Conservation (phyloP, 164 flowering plant genomes). For the Berberis vulgaris region DNA sequence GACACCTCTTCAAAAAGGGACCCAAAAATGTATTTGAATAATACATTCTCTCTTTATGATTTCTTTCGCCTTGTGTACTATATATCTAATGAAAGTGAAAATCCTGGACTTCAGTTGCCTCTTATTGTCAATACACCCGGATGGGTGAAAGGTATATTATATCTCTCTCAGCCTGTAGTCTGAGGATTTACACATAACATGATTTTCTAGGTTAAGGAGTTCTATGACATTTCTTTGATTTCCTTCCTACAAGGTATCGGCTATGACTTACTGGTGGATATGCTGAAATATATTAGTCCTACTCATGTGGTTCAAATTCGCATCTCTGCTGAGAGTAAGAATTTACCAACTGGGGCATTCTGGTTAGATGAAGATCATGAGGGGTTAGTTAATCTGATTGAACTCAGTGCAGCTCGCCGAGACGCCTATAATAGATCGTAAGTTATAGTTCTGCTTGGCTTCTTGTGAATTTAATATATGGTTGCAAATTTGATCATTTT, state of each 20-base stretch:
- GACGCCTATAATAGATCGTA: slow-evolving; percentile 69
- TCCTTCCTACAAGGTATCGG: slow-evolving; percentile 57
- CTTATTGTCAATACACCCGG: slow-evolving; percentile 89
- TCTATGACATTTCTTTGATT: not conserved
- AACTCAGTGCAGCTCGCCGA: slow-evolving; percentile 54
- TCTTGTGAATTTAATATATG: not conserved
- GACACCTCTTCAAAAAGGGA: slow-evolving; percentile 83
- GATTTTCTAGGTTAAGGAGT: not conserved
- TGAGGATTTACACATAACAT: not conserved
- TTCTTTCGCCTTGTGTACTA: slow-evolving; percentile 37
- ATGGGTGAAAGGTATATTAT: slow-evolving; percentile 80
- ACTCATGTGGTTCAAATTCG: slow-evolving; percentile 84
- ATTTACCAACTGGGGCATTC: slow-evolving; percentile 74
- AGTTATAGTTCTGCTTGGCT: slow-evolving; percentile 18
- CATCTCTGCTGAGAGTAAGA: slow-evolving; percentile 50
- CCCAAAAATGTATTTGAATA: slow-evolving; percentile 52
- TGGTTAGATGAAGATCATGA: slow-evolving; percentile 45
- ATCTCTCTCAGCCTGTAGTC: not conserved
- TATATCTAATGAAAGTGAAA: slow-evolving; percentile 17
- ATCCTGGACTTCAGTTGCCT: slow-evolving; percentile 39
- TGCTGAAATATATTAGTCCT: slow-evolving; percentile 61
- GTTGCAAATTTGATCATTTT: not conserved
- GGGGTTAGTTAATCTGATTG: slow-evolving; percentile 32
- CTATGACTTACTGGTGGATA: slow-evolving; percentile 64
- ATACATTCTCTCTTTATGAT: slow-evolving; percentile 50